phyloP scores from a whole-genome alignment of 257 asterid species.

The Solanum chaucha region DNA sequence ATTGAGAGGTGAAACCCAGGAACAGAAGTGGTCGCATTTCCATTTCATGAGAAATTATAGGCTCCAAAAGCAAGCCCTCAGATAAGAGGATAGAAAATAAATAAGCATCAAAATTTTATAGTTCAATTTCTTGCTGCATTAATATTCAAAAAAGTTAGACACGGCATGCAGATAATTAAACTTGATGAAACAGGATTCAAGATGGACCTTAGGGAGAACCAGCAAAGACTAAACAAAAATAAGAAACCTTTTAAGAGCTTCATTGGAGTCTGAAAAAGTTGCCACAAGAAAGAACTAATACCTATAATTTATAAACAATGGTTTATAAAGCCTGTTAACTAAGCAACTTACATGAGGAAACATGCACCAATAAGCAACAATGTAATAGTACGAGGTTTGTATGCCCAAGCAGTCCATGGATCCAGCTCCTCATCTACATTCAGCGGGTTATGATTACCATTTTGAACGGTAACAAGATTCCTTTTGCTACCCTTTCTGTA shows the following conservation, averaged over 20 bases:
- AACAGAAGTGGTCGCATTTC: background rate
- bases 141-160: background rate
- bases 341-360: constrained; percentile 75
- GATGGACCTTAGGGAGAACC: background rate
- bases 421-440: constrained; percentile 64
- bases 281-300: background rate
- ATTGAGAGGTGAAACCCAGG: background rate
- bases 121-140: background rate
- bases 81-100: background rate
- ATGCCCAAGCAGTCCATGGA: constrained; percentile 99
- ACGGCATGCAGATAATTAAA: background rate
- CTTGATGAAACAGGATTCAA: background rate
- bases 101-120: background rate
- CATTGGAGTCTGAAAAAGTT: background rate
- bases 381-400: constrained; percentile 85
- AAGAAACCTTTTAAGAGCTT: background rate
- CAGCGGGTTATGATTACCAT: constrained; percentile 43
- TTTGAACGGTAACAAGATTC: constrained; percentile 44
- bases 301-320: background rate
- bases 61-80: background rate
- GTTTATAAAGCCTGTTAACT: background rate
- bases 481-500: constrained; percentile 42
- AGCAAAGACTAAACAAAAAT: background rate
- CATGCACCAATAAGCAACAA: constrained; percentile 83
- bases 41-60: background rate